Evolutionary conservation across 108 stramenopile species (phyloP), one percentile per base, ranked within the genome.

Genomic region (Pseudonitzschia multistriata): DNA sequence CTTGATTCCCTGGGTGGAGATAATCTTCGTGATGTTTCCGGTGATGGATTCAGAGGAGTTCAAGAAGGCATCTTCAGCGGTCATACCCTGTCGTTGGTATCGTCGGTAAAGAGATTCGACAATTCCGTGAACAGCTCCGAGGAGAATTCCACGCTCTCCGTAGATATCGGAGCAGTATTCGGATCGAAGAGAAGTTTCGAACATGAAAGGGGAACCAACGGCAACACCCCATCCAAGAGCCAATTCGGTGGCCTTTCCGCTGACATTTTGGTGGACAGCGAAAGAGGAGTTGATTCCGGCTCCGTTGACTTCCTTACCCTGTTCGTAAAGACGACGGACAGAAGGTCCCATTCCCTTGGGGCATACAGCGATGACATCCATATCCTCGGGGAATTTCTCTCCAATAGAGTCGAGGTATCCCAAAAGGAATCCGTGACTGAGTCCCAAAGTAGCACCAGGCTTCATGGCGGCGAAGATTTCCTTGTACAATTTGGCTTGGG

Each of bases 321-420:
- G 97, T 85, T 98, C 97, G 81, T 98, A 98, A 31, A 98, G 88
- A 81, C 97, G 91, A 70, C 97, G 94, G 49, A 98, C 97, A 53
- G 93, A 95, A 53, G 97, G 97, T 53, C 97, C 97, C 97, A 98
- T 98, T 55, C 97, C 97, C 93, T 98, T 98, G 86, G 97, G 97
- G 80, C 95, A 96, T 39, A 98, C 97, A 36, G 95, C 95, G 77
- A 98, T 97, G 25, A 98, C 97, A 78, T 97, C 95, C 92, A 97
- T 96, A 68, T 90, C 79, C 33, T 89, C 93, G n/a, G 97, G 96
- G 91, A 98, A 98, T 7, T 68, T 74, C 74, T 97, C 93, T 47
- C 94, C 94, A 57, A 97, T 96, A 52, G 90, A 88, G 31, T 98
- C 96, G 28, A 98, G 88, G 92, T 98, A 88, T 68, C 97, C 96